Percentiles rank a stretch among this genome's conserved stretches.
Conservation (phyloP, 1,284 basidiomycete species). For the Ceratobasidium papillatum region DNA sequence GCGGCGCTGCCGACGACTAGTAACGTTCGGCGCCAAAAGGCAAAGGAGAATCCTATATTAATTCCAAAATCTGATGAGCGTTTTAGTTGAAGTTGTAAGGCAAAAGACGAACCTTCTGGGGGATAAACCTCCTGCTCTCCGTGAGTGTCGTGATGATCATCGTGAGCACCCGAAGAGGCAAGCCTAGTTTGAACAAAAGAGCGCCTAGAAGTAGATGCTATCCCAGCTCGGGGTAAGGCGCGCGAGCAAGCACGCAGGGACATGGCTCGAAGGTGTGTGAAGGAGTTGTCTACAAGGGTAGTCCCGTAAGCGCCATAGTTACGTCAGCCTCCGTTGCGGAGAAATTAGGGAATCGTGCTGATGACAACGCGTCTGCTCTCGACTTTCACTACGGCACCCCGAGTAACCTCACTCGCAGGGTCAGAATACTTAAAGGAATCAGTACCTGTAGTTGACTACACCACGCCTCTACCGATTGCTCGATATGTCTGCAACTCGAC, state of each 20-base stretch:
- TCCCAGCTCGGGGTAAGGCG: slow-evolving; percentile 22
- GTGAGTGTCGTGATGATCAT: slow-evolving; percentile 37
- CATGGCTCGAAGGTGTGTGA: slow-evolving; percentile 32
- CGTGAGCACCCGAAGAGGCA: slow-evolving; percentile 25
- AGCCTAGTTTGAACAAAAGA: slow-evolving; percentile 11
- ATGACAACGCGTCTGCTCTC: slow-evolving; percentile 32
- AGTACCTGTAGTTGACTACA: not conserved
- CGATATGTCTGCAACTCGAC: slow-evolving; percentile 18
- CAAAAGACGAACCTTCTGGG: slow-evolving; percentile 31
- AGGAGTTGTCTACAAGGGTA: not conserved
- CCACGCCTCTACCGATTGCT: not conserved
- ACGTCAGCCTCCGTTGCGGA: not conserved
- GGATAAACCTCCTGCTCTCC: slow-evolving; percentile 21
- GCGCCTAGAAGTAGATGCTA: slow-evolving; percentile 11
- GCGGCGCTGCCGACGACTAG: slow-evolving; percentile 48
- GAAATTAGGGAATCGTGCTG: slow-evolving; percentile 14
- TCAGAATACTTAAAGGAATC: slow-evolving; percentile 13
- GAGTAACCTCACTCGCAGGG: slow-evolving; percentile 2
- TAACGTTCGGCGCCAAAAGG: slow-evolving; percentile 51
- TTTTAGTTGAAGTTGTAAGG: not conserved
- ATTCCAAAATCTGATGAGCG: not conserved
- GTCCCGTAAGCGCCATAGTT: slow-evolving; percentile 26
- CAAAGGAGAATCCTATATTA: slow-evolving; percentile 52
- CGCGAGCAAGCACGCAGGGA: slow-evolving; percentile 35
- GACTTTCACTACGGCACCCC: slow-evolving; percentile 2